Percentiles rank a stretch among this genome's conserved stretches.
These are phyloP conservation scores for Cyclotella atomus DNA, from an alignment of 108 stramenopile species.

Conservation along the genomic window DNA sequence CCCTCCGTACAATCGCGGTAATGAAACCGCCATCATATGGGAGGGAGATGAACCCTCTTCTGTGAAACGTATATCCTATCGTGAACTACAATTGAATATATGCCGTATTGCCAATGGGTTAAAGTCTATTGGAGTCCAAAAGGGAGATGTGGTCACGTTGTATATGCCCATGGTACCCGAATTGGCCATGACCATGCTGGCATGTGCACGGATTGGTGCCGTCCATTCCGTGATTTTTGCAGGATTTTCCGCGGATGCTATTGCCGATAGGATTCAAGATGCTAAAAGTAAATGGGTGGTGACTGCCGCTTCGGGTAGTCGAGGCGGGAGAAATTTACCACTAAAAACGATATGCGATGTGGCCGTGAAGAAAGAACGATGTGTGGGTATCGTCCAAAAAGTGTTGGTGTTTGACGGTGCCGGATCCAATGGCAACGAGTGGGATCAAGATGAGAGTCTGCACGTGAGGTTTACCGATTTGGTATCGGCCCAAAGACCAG, in stretches of 20 bases:
- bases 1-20: slow-evolving; percentile 50
- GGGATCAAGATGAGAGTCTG: slow-evolving; percentile 39
- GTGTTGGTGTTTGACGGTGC: slow-evolving; percentile 57
- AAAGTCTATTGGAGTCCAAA: slow-evolving; percentile 71
- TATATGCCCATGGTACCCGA: slow-evolving; percentile 99
- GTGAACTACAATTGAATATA: slow-evolving; percentile 62
- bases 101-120: slow-evolving; percentile 92
- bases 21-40: slow-evolving; percentile 82
- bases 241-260: slow-evolving; percentile 78
- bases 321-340: slow-evolving; percentile 59
- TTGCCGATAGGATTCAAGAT: slow-evolving; percentile 81
- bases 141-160: slow-evolving; percentile 95
- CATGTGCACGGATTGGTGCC: slow-evolving; percentile 97
- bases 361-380: slow-evolving; percentile 56
- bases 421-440: slow-evolving; percentile 35
- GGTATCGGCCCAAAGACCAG: slow-evolving; percentile 61
- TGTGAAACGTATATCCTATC: slow-evolving; percentile 61
- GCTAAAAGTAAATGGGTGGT: slow-evolving; percentile 74
- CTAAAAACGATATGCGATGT: slow-evolving; percentile 79
- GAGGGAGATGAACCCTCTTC: slow-evolving; percentile 84
- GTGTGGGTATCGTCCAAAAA: slow-evolving; percentile 58
- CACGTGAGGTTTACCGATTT: slow-evolving; percentile 67
- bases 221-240: slow-evolving; percentile 97
- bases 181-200: slow-evolving; percentile 94
- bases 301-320: slow-evolving; percentile 61